These are phyloP conservation scores for Fusarium sp. DNA, from an alignment of 2,329 filamentous ascomycete species.

Conservation along the genomic window DNA sequence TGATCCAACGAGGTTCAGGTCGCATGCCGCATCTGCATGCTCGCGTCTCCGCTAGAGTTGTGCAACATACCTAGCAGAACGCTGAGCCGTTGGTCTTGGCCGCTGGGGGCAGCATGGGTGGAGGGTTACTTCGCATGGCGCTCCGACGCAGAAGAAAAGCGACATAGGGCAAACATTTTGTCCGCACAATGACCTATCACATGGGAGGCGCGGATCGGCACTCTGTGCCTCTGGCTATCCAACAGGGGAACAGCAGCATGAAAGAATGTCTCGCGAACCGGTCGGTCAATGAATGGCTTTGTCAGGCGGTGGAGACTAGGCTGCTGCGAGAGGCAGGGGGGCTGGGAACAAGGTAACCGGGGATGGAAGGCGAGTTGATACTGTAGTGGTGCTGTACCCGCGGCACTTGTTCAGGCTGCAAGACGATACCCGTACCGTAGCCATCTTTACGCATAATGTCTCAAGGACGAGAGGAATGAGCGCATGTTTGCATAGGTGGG, in stretches of 20 bases:
- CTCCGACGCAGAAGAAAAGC: constrained; percentile 13
- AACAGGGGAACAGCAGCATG: constrained; percentile 11
- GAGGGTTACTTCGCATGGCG: constrained; percentile 28
- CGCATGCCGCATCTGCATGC: constrained; percentile 19
- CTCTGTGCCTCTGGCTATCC: constrained; percentile 2
- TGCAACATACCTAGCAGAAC: constrained; percentile 14
- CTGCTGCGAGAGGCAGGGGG: background rate
- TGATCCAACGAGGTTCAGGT: constrained; percentile 22
- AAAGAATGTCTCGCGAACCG: background rate
- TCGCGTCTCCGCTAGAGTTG: constrained; percentile 11
- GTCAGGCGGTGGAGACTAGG: background rate
- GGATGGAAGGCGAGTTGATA: background rate
- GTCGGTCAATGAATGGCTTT: background rate
- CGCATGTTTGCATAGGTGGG: background rate
- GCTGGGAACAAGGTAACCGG: background rate
- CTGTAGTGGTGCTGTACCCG: background rate
- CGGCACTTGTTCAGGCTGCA: constrained; percentile 1
- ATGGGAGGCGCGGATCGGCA: constrained; percentile 1
- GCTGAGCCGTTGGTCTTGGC: constrained; percentile 2
- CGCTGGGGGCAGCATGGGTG: constrained; percentile 14
- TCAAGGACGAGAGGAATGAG: background rate
- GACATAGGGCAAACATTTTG: constrained; percentile 12
- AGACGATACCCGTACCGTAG: constrained; percentile 1
- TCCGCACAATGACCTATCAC: constrained; percentile 16
- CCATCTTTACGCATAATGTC: background rate